These are phyloP conservation scores for Ophiostoma tasmaniense DNA, from an alignment of 2,329 filamentous ascomycete genomes.

Conservation along the genomic window DNA sequence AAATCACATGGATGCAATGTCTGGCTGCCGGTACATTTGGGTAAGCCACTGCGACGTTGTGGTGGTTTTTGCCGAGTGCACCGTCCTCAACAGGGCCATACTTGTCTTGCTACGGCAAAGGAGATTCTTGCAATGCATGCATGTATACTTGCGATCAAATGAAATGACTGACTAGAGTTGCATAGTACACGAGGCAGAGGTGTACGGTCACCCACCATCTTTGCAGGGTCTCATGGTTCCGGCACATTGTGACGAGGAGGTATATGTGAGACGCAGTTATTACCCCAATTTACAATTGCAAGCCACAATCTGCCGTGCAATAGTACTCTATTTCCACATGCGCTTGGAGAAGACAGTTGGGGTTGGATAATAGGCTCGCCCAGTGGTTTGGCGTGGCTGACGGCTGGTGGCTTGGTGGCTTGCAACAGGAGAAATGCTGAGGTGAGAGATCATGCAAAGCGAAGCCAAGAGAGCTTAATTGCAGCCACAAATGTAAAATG, in stretches of 20 bases:
- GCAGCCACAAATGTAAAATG: slow-evolving; percentile 4
- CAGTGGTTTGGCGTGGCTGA: not conserved
- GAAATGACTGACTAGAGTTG: no score
- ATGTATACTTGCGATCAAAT: no score
- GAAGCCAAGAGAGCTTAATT: slow-evolving; percentile 1
- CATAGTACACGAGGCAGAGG: no score
- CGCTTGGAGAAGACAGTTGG: not conserved
- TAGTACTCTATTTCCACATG: not conserved
- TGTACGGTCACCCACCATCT: no score
- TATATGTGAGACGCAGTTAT: not conserved
- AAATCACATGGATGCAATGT: not conserved
- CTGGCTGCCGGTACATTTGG: not conserved
- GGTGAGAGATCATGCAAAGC: not conserved
- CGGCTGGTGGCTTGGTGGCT: not conserved
- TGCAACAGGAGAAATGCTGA: not conserved
- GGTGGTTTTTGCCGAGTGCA: not conserved
- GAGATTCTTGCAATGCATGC: no score
- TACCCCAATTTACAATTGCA: not conserved
- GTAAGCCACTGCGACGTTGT: not conserved
- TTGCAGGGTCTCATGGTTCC: no score
- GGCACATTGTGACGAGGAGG: no score
- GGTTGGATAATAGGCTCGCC: not conserved
- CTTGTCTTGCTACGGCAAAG: no score
- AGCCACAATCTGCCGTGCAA: not conserved
- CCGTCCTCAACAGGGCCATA: no score